Evolutionary conservation across 805 yeast genomes (phyloP), one percentile per base, ranked within the genome.

Genomic region (Saturnispora zaruensis): DNA sequence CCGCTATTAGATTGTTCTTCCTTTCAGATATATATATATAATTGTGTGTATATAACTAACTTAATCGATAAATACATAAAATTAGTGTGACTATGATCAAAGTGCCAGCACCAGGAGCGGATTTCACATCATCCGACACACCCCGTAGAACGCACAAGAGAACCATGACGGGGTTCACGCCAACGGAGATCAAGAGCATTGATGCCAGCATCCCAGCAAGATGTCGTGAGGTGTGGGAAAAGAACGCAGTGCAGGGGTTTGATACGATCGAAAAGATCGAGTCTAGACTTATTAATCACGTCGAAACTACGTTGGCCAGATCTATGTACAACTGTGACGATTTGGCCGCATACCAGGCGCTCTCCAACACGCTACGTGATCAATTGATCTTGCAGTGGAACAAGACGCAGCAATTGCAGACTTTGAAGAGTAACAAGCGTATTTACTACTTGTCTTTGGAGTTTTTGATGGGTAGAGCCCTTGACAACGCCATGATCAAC

Each of bases 401-500:
- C 65, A 81, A 83, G 66, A 89, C 97, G 37, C 96, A 89, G 69
- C 96, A 89, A 68, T 75, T 79, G 61, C 93, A 87, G 67, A 88
- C 96, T 14, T 67, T 83, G 44, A 81, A 78, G 59, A 95, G 86
- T 62, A 86, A 84, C 45, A 89, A 89, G 69, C 74, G 97, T 55
- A 83, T 89, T 40, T 89, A 89, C 68, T 89, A 89, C 64, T 66
- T 89, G 53, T 86, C 95, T 3, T 73, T 89, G 57, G 97, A 89
- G 69, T 89, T 87, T 64, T 71, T 89, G 55, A 87, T 89, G 96
- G 97, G 97, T 42, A 78, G 96, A 61, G 96, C 96, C 44, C 74
- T 89, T 75, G 97, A 90, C 67, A 90, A 90, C 65, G 96, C 97
- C 30, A 70, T 90, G 70, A 84, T 89, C 67, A 89, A 90, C 66